Percentiles rank a stretch among this genome's conserved stretches.
These are phyloP conservation scores for Rhizophora mangle DNA, from an alignment of 345 rosid genomes.

Conservation along the genomic window DNA sequence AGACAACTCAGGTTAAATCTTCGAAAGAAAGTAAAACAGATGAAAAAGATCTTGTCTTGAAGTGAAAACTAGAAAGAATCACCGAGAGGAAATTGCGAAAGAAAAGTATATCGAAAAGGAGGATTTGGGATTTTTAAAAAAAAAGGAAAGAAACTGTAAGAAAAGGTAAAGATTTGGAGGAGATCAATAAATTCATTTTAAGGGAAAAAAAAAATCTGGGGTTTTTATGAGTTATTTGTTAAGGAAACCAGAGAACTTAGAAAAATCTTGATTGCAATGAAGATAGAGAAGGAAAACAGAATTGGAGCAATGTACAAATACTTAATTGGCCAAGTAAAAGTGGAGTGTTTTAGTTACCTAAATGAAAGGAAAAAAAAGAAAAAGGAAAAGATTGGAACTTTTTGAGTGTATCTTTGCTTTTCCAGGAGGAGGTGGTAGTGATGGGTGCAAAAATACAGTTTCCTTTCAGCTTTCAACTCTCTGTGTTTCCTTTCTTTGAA, in stretches of 20 bases:
- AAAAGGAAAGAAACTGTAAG: background rate
- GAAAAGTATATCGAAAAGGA: background rate
- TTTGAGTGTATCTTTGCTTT: constrained; percentile 3
- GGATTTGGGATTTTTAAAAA: background rate
- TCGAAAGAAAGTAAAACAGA: background rate
- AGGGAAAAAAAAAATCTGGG: background rate
- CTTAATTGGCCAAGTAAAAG: background rate
- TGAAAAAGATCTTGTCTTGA: background rate
- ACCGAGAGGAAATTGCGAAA: background rate
- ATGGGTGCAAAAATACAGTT: background rate
- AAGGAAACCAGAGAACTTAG: background rate
- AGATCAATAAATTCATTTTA: background rate
- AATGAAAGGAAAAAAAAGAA: background rate
- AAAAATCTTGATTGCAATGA: background rate
- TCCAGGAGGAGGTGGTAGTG: background rate
- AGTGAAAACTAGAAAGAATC: background rate
- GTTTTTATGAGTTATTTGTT: background rate
- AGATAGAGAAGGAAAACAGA: background rate
- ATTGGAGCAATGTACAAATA: background rate
- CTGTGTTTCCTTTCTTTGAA: background rate
- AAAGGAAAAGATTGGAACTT: background rate
- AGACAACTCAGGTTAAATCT: background rate
- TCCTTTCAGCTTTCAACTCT: background rate
- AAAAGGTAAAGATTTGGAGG: background rate
- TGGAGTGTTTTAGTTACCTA: constrained; percentile 6